Conservation (phyloP, 768 basidiomycete species). For the Kockovaella imperatae region DNA sequence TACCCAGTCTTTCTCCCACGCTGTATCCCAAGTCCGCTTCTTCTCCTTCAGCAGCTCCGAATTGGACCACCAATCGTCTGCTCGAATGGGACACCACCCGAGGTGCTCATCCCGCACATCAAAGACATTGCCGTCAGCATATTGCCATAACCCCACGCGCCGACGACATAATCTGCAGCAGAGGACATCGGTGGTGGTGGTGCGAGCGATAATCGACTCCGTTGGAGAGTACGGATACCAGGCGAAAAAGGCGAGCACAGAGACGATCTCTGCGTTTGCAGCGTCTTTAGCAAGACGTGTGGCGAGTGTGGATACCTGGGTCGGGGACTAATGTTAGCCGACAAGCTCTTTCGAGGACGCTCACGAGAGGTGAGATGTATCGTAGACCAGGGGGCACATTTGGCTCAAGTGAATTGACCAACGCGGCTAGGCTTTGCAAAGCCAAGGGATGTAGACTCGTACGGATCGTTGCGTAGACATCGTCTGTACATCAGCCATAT, state of each 20-base stretch:
- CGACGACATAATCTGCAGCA: conserved; percentile 28
- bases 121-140: conserved; percentile 8
- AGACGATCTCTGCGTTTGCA: conserved; percentile 1
- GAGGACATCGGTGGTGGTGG: conserved; percentile 20
- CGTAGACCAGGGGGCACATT: too few relatives aligned
- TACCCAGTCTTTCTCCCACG: conserved; percentile 9
- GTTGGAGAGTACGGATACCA: conserved; percentile 26
- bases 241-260: conserved; percentile 22
- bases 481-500: conserved; percentile 5
- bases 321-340: neutral
- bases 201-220: neutral
- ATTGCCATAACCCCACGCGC: conserved; percentile 26
- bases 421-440: too few relatives aligned
- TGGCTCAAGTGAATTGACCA: too few relatives aligned
- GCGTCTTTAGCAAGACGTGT: neutral
- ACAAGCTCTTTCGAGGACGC: neutral
- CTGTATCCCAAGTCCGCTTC: neutral
- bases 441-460: too few relatives aligned
- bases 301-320: neutral
- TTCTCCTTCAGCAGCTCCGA: conserved; percentile 7
- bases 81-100: conserved; percentile 30
- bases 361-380: neutral
- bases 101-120: conserved; percentile 30
- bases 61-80: conserved; percentile 13
- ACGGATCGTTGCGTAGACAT: neutral